Evolutionary conservation across 2,329 filamentous ascomycete species (phyloP), one percentile per base, ranked within the genome.

Genomic region (Truncatella angustata): DNA sequence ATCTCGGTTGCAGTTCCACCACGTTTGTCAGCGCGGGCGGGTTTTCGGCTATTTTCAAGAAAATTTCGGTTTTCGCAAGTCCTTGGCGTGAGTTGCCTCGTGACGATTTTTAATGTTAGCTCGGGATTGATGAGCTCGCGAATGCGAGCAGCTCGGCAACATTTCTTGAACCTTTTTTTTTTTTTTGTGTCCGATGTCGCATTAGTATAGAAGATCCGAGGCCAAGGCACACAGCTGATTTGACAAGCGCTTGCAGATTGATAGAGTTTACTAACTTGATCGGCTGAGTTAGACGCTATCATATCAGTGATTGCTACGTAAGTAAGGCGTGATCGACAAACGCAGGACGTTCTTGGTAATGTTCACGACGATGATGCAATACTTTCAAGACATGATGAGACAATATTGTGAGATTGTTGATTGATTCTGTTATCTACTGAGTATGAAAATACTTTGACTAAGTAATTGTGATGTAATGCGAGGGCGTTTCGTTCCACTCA

Each of bases 151-250:
- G 26, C 30, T 28, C 28, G 24, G 43, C 24, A 32, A 32, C 14
- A n/a, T n/a, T n/a, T n/a, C n/a, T 46, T 44, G 36, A 18, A 39
- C 36, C 9, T 5, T 44, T 26, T 12, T 40, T 21, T n/a, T 40
- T 21, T 40, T n/a, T n/a, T n/a, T 39, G 30, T 49, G 45, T 36
- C 45, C 45, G 45, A 49, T 49, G 45, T 49, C 45, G 45, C 45
- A 49, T 32, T 7, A 7, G 28, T 34, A n/a, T n/a, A n/a, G 28
- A 16, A 28, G 30, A 48, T 36, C 18, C 28, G 26, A 18, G n/a
- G 44, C 12, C 21, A 21, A 5, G 14, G 14, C 18, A 21, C 12
- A 6, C 20, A 32, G 24, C n/a, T 35, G 43, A 11, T 20, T 46
- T 21, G 26, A 32, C 20, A 32, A 35, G 45, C 34, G 37, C 45